These are phyloP conservation scores for Akanthomyces dipterigenus DNA, from an alignment of 2,329 filamentous ascomycete genomes.

Conservation along the genomic window DNA sequence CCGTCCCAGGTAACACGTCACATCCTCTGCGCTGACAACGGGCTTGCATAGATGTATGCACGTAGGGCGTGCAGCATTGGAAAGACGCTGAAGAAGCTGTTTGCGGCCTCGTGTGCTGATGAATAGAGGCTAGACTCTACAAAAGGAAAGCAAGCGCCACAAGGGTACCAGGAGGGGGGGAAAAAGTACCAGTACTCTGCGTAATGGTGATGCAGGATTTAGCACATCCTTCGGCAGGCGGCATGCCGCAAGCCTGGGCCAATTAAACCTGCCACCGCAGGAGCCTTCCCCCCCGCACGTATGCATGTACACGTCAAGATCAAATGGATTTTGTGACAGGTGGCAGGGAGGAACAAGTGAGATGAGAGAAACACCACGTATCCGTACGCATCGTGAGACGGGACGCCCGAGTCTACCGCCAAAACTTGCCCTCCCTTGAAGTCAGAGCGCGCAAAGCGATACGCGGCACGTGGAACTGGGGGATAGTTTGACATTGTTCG, in stretches of 20 bases:
- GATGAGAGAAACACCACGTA: background rate
- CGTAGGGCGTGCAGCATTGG: too few relatives aligned
- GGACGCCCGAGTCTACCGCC: background rate
- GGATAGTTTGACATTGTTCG: background rate
- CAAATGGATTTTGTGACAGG: background rate
- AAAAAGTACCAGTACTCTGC: background rate
- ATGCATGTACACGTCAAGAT: slow-evolving; percentile 1
- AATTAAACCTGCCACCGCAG: background rate
- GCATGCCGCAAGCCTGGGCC: background rate
- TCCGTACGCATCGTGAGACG: background rate
- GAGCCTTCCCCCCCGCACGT: background rate
- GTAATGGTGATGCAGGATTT: background rate
- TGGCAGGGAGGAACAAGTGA: background rate
- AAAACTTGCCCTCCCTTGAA: background rate
- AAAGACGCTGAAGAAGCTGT: too few relatives aligned
- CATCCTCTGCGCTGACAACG: background rate
- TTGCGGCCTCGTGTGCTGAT: too few relatives aligned
- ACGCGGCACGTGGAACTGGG: background rate
- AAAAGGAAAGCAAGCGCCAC: background rate
- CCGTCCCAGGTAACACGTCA: slow-evolving; percentile 9
- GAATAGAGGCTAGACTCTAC: background rate
- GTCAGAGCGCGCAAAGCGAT: background rate
- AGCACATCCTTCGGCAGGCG: background rate
- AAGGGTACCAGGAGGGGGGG: too few relatives aligned
- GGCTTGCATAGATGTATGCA: too few relatives aligned